Evolutionary conservation across 2,329 filamentous ascomycete species (phyloP), one percentile per base, ranked within the genome.

Genomic region (Talaromyces sp.): DNA sequence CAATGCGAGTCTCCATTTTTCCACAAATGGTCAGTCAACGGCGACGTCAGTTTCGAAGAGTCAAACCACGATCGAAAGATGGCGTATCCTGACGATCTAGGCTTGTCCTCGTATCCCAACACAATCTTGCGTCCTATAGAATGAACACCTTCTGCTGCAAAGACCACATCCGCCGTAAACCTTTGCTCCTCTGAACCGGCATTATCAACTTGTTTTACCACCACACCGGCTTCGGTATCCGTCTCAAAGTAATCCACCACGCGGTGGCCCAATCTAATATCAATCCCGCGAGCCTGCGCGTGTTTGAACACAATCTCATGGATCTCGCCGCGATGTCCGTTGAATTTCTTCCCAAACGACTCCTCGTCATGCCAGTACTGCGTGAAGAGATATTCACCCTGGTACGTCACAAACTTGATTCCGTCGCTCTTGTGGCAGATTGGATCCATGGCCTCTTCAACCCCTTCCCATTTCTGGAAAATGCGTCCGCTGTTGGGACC

Each of bases 91-190:
- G 64, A 66, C 2, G 66, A 59, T 56, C 69, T 73, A 18, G 70
- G 70, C 51, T 67, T 67, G 59, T 73, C 73, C 54, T 73, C 68
- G 56, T 63, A 66, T 30, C 68, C 68, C 57, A 68, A 70, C 14
- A 83, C 81, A 0, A 80, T 67, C 64, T 82, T 78, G n/a, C 82
- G 72, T 2, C 81, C 82, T 64, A 76, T 80, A 14, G 80, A 82
- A 10, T 82, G 75, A n/a, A 85, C 82, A 3, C 83, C 83, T 59
- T 85, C 83, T 0, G 82, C 79, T 1, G 80, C 82, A 56, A 85
- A 75, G 2, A 85, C 81, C 5, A 84, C 67, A 62, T 85, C 81
- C 0, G 73, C 82, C 2, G 70, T 66, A 4, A 83, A 78, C n/a
- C 70, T 75, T 70, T 47, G 44, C 23, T 47, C 44, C 63, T 66